phyloP scores from a whole-genome alignment of 2,329 filamentous ascomycete genomes.

The Ilyonectria robusta region DNA sequence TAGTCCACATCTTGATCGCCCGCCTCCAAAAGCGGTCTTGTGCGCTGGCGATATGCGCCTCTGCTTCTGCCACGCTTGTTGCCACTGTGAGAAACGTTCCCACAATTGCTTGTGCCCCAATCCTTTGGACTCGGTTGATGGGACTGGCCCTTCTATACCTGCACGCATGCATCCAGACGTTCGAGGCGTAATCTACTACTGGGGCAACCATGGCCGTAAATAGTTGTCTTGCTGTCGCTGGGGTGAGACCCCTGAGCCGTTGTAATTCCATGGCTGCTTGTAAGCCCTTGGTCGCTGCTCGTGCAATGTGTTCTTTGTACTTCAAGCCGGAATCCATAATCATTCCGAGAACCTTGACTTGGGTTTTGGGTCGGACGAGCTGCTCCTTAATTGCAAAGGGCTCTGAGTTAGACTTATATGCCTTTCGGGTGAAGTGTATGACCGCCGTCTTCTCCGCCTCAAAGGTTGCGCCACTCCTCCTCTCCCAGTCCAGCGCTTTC shows the following conservation, averaged over 20 bases:
- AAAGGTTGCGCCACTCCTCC: too few species aligned
- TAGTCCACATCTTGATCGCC: slow-evolving; percentile 28
- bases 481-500: too few species aligned
- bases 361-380: slow-evolving; percentile 20
- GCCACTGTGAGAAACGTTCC: slow-evolving; percentile 37
- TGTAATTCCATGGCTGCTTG: slow-evolving; percentile 40
- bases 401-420: too few species aligned
- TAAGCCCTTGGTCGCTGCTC: slow-evolving; percentile 40
- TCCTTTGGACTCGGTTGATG: slow-evolving; percentile 28
- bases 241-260: slow-evolving; percentile 37
- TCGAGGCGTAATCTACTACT: slow-evolving; percentile 44
- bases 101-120: slow-evolving; percentile 35
- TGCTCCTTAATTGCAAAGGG: not conserved
- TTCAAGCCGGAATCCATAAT: slow-evolving; percentile 36
- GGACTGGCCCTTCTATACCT: slow-evolving; percentile 30
- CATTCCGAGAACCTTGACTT: slow-evolving; percentile 36
- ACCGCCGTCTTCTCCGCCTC: too few species aligned
- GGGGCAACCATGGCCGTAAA: slow-evolving; percentile 42
- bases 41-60: slow-evolving; percentile 36
- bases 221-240: slow-evolving; percentile 41
- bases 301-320: slow-evolving; percentile 46
- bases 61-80: slow-evolving; percentile 38
- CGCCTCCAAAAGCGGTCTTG: slow-evolving; percentile 35
- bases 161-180: slow-evolving; percentile 15
- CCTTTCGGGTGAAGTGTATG: too few species aligned